phyloP scores from a whole-genome alignment of 192 early-diverging fungal genomes.

The Coemansia sp. region DNA sequence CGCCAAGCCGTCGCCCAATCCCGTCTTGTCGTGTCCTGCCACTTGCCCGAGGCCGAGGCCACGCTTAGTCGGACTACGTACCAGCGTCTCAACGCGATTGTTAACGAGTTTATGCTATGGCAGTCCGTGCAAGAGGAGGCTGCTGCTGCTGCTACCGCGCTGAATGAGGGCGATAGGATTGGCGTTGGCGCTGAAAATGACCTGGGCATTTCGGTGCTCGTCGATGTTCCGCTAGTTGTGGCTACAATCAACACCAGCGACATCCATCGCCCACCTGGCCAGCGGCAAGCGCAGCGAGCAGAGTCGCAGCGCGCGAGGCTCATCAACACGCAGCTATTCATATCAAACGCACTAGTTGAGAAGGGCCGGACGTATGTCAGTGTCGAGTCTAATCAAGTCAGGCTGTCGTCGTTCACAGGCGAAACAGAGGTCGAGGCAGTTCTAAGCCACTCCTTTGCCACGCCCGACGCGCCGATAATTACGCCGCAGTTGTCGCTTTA shows the following conservation, averaged over 20 bases:
- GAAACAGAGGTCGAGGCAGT: slow-evolving; percentile 33
- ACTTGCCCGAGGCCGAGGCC: slow-evolving; percentile 48
- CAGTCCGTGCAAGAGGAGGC: slow-evolving; percentile 50
- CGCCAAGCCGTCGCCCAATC: slow-evolving; percentile 43
- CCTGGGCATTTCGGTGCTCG: slow-evolving; percentile 37
- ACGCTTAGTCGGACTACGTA: slow-evolving; percentile 27
- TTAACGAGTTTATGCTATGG: slow-evolving; percentile 58
- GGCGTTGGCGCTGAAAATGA: not conserved
- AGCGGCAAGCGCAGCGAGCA: not conserved
- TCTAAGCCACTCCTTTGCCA: slow-evolving; percentile 53
- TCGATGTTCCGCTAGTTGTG: slow-evolving; percentile 46
- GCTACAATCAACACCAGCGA: slow-evolving; percentile 35
- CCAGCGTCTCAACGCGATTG: slow-evolving; percentile 47
- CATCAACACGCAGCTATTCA: slow-evolving; percentile 45
- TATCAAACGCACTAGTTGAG: slow-evolving; percentile 50
- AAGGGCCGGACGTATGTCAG: slow-evolving; percentile 48
- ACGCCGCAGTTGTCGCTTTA: slow-evolving; percentile 55
- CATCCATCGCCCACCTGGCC: not conserved
- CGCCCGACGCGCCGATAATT: slow-evolving; percentile 38
- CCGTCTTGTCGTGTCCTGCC: slow-evolving; percentile 48
- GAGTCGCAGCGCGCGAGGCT: slow-evolving; percentile 37
- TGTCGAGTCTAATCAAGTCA: slow-evolving; percentile 49
- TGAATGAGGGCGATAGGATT: not conserved
- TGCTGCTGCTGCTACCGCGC: not conserved
- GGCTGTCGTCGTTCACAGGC: slow-evolving; percentile 45